Evolutionary conservation across 2,329 filamentous ascomycete genomes (phyloP).

Genomic region (Calonectria pauciramosa): DNA sequence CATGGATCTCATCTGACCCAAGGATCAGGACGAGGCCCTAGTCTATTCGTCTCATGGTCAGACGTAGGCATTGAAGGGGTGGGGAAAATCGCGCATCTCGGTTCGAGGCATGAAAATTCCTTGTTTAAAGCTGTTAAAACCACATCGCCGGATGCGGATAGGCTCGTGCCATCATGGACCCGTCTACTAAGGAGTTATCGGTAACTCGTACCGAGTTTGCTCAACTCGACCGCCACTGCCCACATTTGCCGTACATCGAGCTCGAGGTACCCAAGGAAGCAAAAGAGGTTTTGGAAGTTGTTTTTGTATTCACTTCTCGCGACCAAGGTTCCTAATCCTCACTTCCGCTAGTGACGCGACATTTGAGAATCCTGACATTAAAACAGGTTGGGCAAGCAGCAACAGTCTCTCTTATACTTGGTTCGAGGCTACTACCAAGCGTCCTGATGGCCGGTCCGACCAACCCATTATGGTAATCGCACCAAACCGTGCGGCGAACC

Average conservation of each 20-base stretch:
- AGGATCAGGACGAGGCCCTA: background rate
- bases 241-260: slow-evolving; percentile 29
- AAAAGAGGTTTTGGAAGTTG: slow-evolving; percentile 25
- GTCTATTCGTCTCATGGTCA: background rate
- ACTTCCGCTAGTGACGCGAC: background rate
- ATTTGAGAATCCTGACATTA: background rate
- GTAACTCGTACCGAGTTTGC: slow-evolving; percentile 27
- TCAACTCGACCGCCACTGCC: slow-evolving; percentile 35
- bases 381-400: slow-evolving; percentile 33
- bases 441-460: slow-evolving; percentile 32
- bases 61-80: background rate
- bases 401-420: slow-evolving; percentile 31
- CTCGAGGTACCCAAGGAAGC: slow-evolving; percentile 31
- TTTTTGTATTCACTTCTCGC: slow-evolving; percentile 21
- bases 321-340: slow-evolving; percentile 28
- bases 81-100: background rate
- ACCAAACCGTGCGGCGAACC: slow-evolving; percentile 27
- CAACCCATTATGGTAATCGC: slow-evolving; percentile 26
- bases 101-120: no score
- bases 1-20: background rate
- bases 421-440: slow-evolving; percentile 34
- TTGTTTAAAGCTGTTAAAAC: background rate
- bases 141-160: no score
- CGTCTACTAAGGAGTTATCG: background rate
- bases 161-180: slow-evolving; percentile 3